A percentile compares a stretch with the other conserved stretches of the same genome.
These are phyloP conservation scores for Candida nonsorbophila DNA, from an alignment of 805 yeast species.

Conservation along the genomic window DNA sequence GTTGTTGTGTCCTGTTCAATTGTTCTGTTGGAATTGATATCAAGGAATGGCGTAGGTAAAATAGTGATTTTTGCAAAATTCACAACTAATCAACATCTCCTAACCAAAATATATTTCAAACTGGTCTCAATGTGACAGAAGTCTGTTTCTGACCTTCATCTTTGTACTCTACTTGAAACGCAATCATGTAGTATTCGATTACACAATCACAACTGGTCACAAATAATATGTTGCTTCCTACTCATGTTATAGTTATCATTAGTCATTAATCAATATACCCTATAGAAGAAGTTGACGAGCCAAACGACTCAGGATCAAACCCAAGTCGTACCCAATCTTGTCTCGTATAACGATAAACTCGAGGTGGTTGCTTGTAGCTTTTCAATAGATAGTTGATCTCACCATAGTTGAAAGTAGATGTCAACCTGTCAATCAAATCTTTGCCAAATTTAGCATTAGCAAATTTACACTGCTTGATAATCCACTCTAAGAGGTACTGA, in stretches of 20 bases:
- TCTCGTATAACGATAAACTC: constrained; percentile 22
- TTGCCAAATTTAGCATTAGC: constrained; percentile 36
- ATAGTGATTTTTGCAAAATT: too few species aligned
- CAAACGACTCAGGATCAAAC: constrained; percentile 25
- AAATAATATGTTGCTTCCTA: not conserved
- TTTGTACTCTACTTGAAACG: too few species aligned
- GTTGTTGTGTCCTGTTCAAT: too few species aligned
- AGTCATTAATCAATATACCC: constrained; percentile 7
- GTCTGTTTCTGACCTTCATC: too few species aligned
- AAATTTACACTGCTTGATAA: constrained; percentile 45
- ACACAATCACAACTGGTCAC: too few species aligned
- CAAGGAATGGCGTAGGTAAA: too few species aligned
- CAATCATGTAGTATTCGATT: too few species aligned
- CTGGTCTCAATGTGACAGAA: too few species aligned
- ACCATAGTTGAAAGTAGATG: constrained; percentile 12
- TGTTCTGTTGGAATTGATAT: too few species aligned
- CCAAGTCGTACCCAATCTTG: constrained; percentile 38
- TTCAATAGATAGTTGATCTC: constrained; percentile 12
- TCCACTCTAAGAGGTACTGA: constrained; percentile 47
- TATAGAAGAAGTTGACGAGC: constrained; percentile 7
- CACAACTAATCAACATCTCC: too few species aligned
- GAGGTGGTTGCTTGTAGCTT: constrained; percentile 20
- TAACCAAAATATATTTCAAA: too few species aligned
- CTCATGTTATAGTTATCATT: not conserved
- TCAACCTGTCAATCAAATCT: constrained; percentile 14